phyloP scores from a whole-genome alignment of 768 basidiomycete genomes.

The Candolleomyces eurysporus region DNA sequence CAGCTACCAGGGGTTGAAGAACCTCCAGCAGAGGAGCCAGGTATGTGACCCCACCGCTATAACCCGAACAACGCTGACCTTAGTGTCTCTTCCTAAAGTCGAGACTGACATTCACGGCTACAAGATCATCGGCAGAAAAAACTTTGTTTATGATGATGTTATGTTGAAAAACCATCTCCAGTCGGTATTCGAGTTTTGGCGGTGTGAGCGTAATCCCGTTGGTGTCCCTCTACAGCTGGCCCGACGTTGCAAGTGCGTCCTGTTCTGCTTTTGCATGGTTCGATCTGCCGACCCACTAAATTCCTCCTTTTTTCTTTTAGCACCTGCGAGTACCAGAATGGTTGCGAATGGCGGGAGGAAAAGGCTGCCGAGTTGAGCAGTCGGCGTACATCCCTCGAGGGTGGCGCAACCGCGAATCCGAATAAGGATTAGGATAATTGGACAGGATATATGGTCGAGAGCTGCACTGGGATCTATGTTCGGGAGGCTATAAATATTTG shows the following conservation, averaged over 20 bases:
- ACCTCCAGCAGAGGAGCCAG: background rate
- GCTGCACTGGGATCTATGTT: no score
- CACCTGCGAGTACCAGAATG: slow-evolving; percentile 44
- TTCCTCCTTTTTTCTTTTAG: background rate
- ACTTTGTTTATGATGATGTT: slow-evolving; percentile 52
- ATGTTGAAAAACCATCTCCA: slow-evolving; percentile 54
- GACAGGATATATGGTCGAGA: no score
- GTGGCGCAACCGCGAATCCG: no score
- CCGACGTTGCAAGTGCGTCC: slow-evolving; percentile 64
- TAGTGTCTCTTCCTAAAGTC: slow-evolving; percentile 6
- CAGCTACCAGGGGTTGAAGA: background rate
- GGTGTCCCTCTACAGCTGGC: slow-evolving; percentile 66
- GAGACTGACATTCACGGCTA: slow-evolving; percentile 18
- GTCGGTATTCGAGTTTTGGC: slow-evolving; percentile 72
- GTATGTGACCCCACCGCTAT: background rate
- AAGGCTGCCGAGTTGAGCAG: slow-evolving; percentile 40
- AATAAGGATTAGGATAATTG: no score
- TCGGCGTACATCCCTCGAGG: no score
- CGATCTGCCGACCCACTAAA: background rate
- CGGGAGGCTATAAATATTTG: no score
- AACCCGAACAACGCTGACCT: background rate
- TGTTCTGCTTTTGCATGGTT: background rate
- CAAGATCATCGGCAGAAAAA: slow-evolving; percentile 63
- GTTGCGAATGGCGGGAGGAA: slow-evolving; percentile 79
- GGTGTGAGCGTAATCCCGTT: slow-evolving; percentile 59